Conservation (phyloP, 345 rosid species). For the Citrus inodora region DNA sequence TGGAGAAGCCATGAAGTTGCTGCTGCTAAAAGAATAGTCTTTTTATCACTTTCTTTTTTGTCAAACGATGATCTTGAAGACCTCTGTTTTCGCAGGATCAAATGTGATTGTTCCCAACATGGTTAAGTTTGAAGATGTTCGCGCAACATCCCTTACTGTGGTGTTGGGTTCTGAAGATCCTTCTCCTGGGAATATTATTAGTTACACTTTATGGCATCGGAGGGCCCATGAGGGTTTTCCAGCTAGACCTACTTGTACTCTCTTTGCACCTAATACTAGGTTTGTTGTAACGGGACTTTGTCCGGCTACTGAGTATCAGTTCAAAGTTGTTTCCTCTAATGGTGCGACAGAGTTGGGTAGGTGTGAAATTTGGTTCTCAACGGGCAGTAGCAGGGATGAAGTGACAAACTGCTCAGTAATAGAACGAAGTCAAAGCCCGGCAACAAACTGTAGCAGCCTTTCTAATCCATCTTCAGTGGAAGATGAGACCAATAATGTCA, state of each 20-base stretch:
- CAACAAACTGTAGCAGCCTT: slow-evolving; percentile 87
- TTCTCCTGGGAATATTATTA: slow-evolving; percentile 35
- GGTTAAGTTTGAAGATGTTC: slow-evolving; percentile 65
- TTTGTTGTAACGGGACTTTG: slow-evolving; percentile 62
- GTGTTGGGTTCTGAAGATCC: slow-evolving; percentile 46
- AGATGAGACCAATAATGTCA: slow-evolving; percentile 71
- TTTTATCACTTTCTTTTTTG: neutral
- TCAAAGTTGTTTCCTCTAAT: slow-evolving; percentile 55
- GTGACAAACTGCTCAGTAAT: slow-evolving; percentile 35
- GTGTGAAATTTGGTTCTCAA: slow-evolving; percentile 51
- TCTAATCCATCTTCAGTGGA: slow-evolving; percentile 82
- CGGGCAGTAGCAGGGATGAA: slow-evolving; percentile 34
- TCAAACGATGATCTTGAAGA: neutral
- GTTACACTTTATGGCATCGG: slow-evolving; percentile 83
- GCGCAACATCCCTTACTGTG: slow-evolving; percentile 58
- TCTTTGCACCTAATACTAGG: slow-evolving; percentile 53
- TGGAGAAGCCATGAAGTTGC: neutral
- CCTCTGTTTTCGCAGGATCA: slow-evolving; percentile 27
- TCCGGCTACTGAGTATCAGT: slow-evolving; percentile 63
- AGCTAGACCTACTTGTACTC: slow-evolving; percentile 64
- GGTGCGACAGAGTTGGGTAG: slow-evolving; percentile 44
- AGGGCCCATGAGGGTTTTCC: slow-evolving; percentile 53
- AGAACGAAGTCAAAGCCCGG: slow-evolving; percentile 91
- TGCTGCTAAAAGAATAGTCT: slow-evolving; percentile 8
- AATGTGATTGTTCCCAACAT: slow-evolving; percentile 27